Percentiles rank a stretch among this genome's conserved stretches.
These are phyloP conservation scores for Polygonum aviculare DNA, from an alignment of 148 eudicot genomes.

Conservation along the genomic window DNA sequence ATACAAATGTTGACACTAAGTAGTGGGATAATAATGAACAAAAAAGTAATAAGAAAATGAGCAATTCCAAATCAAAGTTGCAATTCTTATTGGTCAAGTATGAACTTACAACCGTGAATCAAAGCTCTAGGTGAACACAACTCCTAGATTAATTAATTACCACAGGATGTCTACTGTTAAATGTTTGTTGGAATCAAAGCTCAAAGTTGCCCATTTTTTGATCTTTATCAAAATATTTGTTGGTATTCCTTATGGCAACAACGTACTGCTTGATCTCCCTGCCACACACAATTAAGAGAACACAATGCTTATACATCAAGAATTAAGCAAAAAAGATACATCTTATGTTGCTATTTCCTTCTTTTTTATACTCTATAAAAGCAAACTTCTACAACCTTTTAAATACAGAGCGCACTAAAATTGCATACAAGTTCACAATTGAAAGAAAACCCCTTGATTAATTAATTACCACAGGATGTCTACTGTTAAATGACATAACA, in stretches of 20 bases:
- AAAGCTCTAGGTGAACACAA: too few relatives aligned
- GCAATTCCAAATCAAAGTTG: too few relatives aligned
- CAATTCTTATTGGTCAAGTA: too few relatives aligned
- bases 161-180: too few relatives aligned
- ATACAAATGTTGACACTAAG: too few relatives aligned
- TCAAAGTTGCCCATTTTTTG: slow-evolving; percentile 39
- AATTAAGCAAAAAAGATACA: not conserved
- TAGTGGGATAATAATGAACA: too few relatives aligned
- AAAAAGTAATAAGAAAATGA: too few relatives aligned
- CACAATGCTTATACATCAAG: not conserved
- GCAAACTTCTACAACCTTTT: not conserved
- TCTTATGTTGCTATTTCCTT: not conserved
- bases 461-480: not conserved
- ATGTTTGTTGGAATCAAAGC: too few relatives aligned
- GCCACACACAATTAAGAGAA: slow-evolving; percentile 1
- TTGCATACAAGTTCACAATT: not conserved
- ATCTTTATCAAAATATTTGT: slow-evolving; percentile 72
- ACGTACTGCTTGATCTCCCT: slow-evolving; percentile 40
- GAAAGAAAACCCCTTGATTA: not conserved
- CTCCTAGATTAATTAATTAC: too few relatives aligned
- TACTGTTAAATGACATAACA: not conserved
- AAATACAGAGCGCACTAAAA: not conserved
- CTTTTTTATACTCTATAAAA: not conserved
- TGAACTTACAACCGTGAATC: too few relatives aligned
- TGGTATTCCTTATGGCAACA: slow-evolving; percentile 68